Base-by-base conservation (phyloP, 2,329 filamentous ascomycete species). In the Nemania sp. region DNA sequence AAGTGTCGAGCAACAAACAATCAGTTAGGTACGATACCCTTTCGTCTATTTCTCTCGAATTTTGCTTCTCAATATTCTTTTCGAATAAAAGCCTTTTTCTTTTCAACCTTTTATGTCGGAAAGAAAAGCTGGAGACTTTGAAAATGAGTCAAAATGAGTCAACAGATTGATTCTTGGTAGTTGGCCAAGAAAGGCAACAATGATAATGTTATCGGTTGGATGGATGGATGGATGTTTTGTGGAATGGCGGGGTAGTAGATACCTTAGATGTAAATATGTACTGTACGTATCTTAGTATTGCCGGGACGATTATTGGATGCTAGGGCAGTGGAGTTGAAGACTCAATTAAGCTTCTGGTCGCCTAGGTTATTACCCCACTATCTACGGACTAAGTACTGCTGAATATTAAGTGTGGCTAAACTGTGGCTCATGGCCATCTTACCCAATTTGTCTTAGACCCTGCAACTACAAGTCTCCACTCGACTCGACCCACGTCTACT, bases 401-500 rank as follows among this genome's bases (percentile, higher is more conserved):
- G n/a, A n/a, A n/a, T n/a, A n/a, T n/a, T 43, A n/a, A 6, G 15
- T 43, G 41, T 43, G 41, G 41, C 41, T 43, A 13, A 43, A 13
- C 41, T 43, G 41, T 13, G 41, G 41, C 41, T 43, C 45, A 49
- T 20, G 5, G 4, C 8, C 4, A 22, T 49, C 22, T 24, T 24
- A 49, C 58, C 32, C 13, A 26, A 26, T 41, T 10, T 1, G 15
- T 27, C 4, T 32, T 49, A 45, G 20, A n/a, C n/a, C n/a, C n/a
- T n/a, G n/a, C n/a, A n/a, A n/a, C n/a, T n/a, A n/a, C n/a, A n/a
- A n/a, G n/a, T n/a, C n/a, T n/a, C n/a, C n/a, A n/a, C n/a, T 57
- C 52, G 49, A 62, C 57, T n/a, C 29, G 54, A 22, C n/a, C 45
- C 6, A n/a, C 24, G 27, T 15, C 27, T 8, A n/a, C n/a, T 26